Conservation (phyloP, 345 rosid species). For the Gossypium stocksii region DNA sequence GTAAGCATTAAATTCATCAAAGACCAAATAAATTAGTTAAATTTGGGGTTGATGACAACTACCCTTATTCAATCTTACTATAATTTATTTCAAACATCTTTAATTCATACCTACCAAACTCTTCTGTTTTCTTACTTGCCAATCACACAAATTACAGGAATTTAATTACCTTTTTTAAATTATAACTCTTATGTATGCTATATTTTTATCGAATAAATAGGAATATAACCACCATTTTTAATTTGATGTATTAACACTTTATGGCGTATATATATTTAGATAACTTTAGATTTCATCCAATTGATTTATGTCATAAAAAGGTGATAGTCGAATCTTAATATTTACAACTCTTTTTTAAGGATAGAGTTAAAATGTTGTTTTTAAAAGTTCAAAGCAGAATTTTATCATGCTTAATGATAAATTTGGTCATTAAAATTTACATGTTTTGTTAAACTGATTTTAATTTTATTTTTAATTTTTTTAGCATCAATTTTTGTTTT, state of each 20-base stretch:
- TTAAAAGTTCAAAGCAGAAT: too few species aligned
- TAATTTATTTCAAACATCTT: background rate
- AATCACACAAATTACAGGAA: background rate
- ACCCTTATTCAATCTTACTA: background rate
- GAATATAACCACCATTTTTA: too few species aligned
- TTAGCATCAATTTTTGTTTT: too few species aligned
- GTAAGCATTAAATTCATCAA: background rate
- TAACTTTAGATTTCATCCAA: background rate
- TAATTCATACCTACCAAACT: constrained; percentile 8
- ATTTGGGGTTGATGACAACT: background rate
- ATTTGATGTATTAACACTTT: too few species aligned
- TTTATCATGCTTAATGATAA: too few species aligned
- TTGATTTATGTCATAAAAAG: background rate
- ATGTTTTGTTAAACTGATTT: too few species aligned
- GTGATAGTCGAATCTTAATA: background rate
- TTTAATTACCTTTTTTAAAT: background rate
- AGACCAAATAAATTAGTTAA: background rate
- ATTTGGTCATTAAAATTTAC: too few species aligned
- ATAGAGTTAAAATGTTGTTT: too few species aligned
- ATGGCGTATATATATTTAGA: background rate
- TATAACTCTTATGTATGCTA: too few species aligned
- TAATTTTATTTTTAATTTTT: too few species aligned
- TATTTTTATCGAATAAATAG: too few species aligned
- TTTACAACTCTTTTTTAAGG: too few species aligned
- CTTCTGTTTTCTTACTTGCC: background rate